Percentiles rank a stretch among this genome's conserved stretches.
phyloP scores from a whole-genome alignment of 129 eudicot species.

The Flaveria trinervia region DNA sequence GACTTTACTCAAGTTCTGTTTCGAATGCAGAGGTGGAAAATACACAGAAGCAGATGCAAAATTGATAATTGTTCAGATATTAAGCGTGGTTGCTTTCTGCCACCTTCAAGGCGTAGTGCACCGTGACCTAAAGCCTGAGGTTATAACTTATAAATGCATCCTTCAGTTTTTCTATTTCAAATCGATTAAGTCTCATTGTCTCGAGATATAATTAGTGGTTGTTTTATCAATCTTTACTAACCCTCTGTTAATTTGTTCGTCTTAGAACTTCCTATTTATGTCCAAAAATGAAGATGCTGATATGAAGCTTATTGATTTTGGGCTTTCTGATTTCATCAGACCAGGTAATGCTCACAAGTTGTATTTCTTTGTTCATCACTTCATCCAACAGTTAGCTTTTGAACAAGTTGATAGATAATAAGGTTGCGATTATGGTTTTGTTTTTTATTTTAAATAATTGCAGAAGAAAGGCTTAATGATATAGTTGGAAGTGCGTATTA shows the following conservation, averaged over 20 bases:
- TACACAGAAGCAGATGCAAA: constrained; percentile 16
- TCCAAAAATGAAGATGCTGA: constrained; percentile 82
- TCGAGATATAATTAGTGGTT: not conserved
- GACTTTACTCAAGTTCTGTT: constrained; percentile 5
- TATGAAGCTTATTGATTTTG: constrained; percentile 97
- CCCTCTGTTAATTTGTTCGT: constrained; percentile 22
- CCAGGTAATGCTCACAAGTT: constrained; percentile 55
- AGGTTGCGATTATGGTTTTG: not conserved
- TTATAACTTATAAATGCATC: not conserved
- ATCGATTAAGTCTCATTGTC: not conserved
- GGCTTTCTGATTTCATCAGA: constrained; percentile 93
- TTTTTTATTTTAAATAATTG: constrained; percentile 9
- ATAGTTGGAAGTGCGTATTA: constrained; percentile 39
- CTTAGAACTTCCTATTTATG: constrained; percentile 87
- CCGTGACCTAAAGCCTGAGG: constrained; percentile 13
- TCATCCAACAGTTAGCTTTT: not conserved
- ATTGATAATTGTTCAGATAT: not conserved
- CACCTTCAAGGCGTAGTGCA: too few relatives aligned
- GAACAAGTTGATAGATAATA: not conserved
- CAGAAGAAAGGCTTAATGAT: constrained; percentile 78
- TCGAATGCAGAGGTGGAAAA: constrained; percentile 63
- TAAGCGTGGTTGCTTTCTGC: constrained; percentile 10
- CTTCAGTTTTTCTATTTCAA: not conserved
- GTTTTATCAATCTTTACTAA: not conserved
- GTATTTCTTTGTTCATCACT: not conserved